These are phyloP conservation scores for Colletotrichum lini DNA, from an alignment of 2,329 filamentous ascomycete genomes.

Conservation along the genomic window DNA sequence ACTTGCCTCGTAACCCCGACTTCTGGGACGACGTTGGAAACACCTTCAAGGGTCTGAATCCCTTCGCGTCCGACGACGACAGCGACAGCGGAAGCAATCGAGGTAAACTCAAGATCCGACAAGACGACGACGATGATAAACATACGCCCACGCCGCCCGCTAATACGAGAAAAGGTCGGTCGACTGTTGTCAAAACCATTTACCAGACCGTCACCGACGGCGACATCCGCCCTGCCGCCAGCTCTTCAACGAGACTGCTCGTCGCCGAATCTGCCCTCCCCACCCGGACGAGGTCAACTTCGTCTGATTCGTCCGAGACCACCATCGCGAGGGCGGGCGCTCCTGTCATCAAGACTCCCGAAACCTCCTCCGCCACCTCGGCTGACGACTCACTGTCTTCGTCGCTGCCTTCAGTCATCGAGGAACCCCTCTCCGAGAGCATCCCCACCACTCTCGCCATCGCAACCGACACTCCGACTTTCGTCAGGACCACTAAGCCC, in stretches of 20 bases:
- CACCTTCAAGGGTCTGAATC: conserved; percentile 31
- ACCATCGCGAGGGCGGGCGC: conserved; percentile 31
- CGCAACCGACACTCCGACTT: conserved; percentile 46
- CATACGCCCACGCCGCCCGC: conserved; percentile 28
- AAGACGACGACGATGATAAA: conserved; percentile 30
- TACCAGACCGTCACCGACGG: conserved; percentile 54
- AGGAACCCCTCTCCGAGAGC: conserved; percentile 43
- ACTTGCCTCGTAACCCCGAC: conserved; percentile 35
- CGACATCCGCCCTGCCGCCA: conserved; percentile 3
- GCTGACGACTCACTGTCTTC: conserved; percentile 11
- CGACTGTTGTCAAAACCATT: conserved; percentile 55
- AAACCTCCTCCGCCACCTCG: conserved; percentile 24
- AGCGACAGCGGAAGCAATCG: conserved; percentile 15
- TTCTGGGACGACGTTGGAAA: conserved; percentile 40
- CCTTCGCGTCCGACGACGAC: conserved; percentile 34
- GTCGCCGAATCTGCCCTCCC: conserved; percentile 46
- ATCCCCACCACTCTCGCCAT: conserved; percentile 47
- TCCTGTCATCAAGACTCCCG: conserved; percentile 21
- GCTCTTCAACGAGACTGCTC: conserved; percentile 52
- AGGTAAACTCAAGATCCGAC: conserved; percentile 38
- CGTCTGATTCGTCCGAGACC: conserved; percentile 22
- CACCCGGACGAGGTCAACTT: conserved; percentile 4
- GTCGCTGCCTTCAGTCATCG: conserved; percentile 48
- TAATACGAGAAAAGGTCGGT: conserved; percentile 38
- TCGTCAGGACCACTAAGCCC: conserved; percentile 51